These are phyloP conservation scores for Diospyros lotus DNA, from an alignment of 148 eudicot species.

Conservation along the genomic window DNA sequence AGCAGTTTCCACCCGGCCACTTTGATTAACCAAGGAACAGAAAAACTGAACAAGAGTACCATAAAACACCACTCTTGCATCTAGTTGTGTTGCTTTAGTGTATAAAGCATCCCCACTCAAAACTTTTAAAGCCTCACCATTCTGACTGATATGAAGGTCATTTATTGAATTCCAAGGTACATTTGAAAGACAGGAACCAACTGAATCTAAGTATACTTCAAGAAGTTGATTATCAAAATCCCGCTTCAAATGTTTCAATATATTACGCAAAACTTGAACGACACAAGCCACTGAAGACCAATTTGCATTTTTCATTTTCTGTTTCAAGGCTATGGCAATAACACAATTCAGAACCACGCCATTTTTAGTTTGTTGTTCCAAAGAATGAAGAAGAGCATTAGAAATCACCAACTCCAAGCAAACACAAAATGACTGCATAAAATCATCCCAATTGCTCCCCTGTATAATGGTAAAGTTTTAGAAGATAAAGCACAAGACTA, in stretches of 20 bases:
- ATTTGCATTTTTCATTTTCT: conserved; percentile 32
- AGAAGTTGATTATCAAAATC: conserved; percentile 35
- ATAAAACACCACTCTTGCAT: conserved; percentile 33
- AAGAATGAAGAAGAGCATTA: conserved; percentile 29
- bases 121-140: conserved; percentile 12
- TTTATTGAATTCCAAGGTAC: conserved; percentile 52
- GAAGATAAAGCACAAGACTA: conserved; percentile 9
- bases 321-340: conserved; percentile 15
- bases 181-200: conserved; percentile 30
- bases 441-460: conserved; percentile 47
- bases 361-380: conserved; percentile 18
- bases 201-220: conserved; percentile 25
- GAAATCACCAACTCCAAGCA: conserved; percentile 50
- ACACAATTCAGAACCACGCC: conserved; percentile 14
- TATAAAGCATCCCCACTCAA: conserved; percentile 15
- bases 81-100: conserved; percentile 18
- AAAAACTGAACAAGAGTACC: conserved; percentile 70
- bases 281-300: conserved; percentile 57
- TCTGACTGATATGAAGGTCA: conserved; percentile 16
- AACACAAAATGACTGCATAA: conserved; percentile 38
- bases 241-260: conserved; percentile 50
- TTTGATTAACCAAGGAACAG: conserved; percentile 49
- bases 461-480: conserved; percentile 21
- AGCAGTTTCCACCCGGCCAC: conserved; percentile 23
- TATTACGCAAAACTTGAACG: conserved; percentile 45